Percentiles rank a stretch among this genome's conserved stretches.
phyloP scores from a whole-genome alignment of 2,329 filamentous ascomycete genomes.

The Cercospora sp. region DNA sequence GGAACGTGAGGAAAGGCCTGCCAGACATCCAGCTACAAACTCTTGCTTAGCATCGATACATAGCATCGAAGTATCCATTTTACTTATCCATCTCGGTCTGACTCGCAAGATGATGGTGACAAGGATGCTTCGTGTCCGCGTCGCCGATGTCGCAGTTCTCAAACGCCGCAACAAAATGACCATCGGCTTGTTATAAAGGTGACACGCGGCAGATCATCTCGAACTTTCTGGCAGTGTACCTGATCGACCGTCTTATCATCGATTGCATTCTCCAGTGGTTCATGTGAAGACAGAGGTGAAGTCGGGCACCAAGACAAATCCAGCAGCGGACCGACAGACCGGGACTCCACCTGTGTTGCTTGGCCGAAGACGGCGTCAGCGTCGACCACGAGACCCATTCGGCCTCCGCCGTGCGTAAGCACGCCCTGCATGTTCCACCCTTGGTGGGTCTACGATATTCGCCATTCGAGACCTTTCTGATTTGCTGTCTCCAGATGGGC shows the following conservation, averaged over 20 bases:
- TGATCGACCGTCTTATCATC: neutral
- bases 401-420: neutral
- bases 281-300: neutral
- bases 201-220: neutral
- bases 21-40: neutral
- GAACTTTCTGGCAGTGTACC: neutral
- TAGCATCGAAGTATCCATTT: neutral
- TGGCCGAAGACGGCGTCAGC: constrained; percentile 3
- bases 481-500: constrained; percentile 2
- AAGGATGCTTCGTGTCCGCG: neutral
- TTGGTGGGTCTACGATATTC: neutral
- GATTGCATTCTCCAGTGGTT: neutral
- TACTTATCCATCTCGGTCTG: neutral
- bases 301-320: neutral
- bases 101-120: neutral
- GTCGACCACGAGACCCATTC: neutral
- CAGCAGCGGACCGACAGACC: neutral
- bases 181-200: neutral
- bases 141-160: constrained; percentile 1
- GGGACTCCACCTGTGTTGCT: neutral
- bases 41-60: neutral
- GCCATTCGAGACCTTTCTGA: neutral
- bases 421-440: neutral
- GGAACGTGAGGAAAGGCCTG: neutral
- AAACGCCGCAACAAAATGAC: neutral